These are phyloP conservation scores for Raffaelea albimanens DNA, from an alignment of 2,329 filamentous ascomycete species.

Conservation along the genomic window DNA sequence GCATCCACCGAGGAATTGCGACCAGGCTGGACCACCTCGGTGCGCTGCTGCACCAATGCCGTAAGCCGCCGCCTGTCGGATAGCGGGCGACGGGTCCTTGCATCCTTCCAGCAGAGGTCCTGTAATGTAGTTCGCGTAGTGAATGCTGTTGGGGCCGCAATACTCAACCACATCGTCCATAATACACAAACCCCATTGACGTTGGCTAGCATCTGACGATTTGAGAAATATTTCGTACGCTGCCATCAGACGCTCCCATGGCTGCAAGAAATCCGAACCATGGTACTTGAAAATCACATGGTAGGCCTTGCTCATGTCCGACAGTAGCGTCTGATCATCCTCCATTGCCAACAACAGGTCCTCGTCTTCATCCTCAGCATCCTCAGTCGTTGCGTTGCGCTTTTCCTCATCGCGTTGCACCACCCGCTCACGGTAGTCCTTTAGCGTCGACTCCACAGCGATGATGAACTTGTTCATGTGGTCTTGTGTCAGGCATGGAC, in stretches of 20 bases:
- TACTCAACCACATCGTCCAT: constrained; percentile 98
- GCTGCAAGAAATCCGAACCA: constrained; percentile 68
- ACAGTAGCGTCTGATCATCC: constrained; percentile 91
- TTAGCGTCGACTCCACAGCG: constrained; percentile 72
- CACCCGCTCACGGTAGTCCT: constrained; percentile 88
- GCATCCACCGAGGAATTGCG: constrained; percentile 73
- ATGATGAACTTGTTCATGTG: constrained; percentile 87
- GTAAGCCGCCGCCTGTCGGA: constrained; percentile 91
- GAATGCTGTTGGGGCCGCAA: constrained; percentile 79
- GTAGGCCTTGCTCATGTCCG: constrained; percentile 99
- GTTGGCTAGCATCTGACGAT: constrained; percentile 76
- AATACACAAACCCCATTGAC: constrained; percentile 98
- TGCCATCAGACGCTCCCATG: constrained; percentile 77
- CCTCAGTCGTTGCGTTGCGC: constrained; percentile 62
- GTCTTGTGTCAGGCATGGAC: constrained; percentile 64
- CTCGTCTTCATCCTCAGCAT: constrained; percentile 79
- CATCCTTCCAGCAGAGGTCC: constrained; percentile 81
- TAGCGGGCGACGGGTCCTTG: constrained; percentile 70
- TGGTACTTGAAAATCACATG: constrained; percentile 99
- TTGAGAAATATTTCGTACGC: constrained; percentile 82
- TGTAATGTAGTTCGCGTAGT: constrained; percentile 78
- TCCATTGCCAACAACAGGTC: constrained; percentile 87
- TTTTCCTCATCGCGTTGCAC: constrained; percentile 75
- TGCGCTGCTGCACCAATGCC: constrained; percentile 93
- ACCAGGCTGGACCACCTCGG: constrained; percentile 79